Percentiles rank a stretch among this genome's conserved stretches.
These are phyloP conservation scores for Termitomyces sp. DNA, from an alignment of 768 basidiomycete species.

Conservation along the genomic window DNA sequence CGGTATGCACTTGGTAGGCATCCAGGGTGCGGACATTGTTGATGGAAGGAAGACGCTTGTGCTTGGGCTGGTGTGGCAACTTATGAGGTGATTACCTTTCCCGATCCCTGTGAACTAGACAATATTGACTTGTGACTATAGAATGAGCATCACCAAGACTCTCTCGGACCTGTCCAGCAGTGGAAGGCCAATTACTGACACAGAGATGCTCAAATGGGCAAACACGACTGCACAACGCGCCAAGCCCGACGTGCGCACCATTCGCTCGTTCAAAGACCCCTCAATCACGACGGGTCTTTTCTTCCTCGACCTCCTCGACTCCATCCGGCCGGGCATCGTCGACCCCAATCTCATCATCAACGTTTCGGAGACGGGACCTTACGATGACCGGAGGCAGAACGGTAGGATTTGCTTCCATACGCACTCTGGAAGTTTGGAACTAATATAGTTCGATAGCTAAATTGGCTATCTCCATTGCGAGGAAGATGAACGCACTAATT, in stretches of 20 bases:
- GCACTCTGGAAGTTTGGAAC: not conserved
- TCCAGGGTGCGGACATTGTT: constrained; percentile 96
- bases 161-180: constrained; percentile 70
- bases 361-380: constrained; percentile 58
- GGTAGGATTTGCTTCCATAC: constrained; percentile 48
- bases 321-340: constrained; percentile 90
- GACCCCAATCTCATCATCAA: constrained; percentile 77
- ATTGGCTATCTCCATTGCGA: constrained; percentile 96
- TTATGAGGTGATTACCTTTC: constrained; percentile 66
- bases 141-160: constrained; percentile 89
- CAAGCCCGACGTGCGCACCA: constrained; percentile 53
- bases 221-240: constrained; percentile 80
- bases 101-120: not conserved
- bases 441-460: constrained; percentile 58
- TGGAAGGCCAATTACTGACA: constrained; percentile 85
- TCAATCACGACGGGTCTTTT: constrained; percentile 84
- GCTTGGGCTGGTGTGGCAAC: constrained; percentile 95
- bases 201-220: constrained; percentile 95
- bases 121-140: constrained; percentile 19
- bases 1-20: constrained; percentile 93
- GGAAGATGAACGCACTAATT: constrained; percentile 95
- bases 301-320: constrained; percentile 90
- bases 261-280: constrained; percentile 95
- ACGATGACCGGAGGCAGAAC: constrained; percentile 90
- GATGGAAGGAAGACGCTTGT: constrained; percentile 92